Evolutionary conservation across 2,329 filamentous ascomycete species (phyloP).

Genomic region (Aspergillus sp.): DNA sequence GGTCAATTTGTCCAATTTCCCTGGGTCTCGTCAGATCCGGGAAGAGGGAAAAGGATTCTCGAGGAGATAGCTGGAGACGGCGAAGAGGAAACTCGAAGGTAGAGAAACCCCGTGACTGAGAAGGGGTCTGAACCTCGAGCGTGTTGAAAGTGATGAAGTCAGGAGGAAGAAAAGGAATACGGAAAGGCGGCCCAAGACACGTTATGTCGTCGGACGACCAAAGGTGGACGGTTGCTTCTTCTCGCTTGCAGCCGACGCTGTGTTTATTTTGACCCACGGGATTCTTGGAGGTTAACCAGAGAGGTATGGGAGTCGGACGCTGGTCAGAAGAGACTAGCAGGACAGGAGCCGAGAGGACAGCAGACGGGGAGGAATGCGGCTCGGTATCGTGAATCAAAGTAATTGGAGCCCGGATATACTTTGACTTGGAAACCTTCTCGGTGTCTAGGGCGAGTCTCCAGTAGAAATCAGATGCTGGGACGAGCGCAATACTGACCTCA

Average conservation of each 20-base stretch:
- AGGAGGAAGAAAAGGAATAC: conserved; percentile 17
- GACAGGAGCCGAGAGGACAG: background rate
- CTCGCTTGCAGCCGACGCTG: conserved; percentile 29
- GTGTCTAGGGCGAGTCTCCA: background rate
- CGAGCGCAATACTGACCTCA: background rate
- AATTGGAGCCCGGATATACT: background rate
- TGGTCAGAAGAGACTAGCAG: background rate
- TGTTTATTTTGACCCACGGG: conserved; percentile 44
- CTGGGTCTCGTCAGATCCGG: conserved; percentile 19
- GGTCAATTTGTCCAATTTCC: background rate
- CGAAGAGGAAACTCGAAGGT: conserved; percentile 19
- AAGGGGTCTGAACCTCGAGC: conserved; percentile 25
- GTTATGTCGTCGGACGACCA: background rate
- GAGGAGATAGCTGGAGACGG: conserved; percentile 32
- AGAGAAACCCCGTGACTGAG: conserved; percentile 21
- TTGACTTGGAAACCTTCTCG: background rate
- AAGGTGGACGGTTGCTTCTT: conserved; percentile 17
- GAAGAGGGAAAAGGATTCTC: conserved; percentile 20
- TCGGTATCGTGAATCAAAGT: background rate
- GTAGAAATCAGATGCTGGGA: background rate
- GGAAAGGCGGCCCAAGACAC: background rate
- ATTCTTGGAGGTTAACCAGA: conserved; percentile 8
- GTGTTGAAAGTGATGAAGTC: conserved; percentile 16
- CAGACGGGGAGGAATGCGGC: background rate
- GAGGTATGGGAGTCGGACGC: background rate